A percentile compares a stretch with the other conserved stretches of the same genome.
phyloP scores from a whole-genome alignment of 73 alveolate genomes.

The Paramecium bursaria region DNA sequence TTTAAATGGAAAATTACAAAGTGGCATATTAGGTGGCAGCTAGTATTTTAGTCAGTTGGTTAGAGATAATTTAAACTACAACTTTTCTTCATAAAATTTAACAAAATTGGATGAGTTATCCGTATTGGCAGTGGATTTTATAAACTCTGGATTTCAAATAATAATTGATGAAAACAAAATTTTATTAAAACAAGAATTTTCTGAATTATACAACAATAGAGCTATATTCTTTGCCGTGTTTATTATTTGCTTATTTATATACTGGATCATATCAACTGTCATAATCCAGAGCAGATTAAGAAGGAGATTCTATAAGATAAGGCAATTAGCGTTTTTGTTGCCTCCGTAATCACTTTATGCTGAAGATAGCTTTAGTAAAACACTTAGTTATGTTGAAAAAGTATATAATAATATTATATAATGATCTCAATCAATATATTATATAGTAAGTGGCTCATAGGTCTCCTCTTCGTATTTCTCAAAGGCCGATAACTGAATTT shows the following conservation, averaged over 20 bases:
- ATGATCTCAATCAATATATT: no score
- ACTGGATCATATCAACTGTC: background rate
- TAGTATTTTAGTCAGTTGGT: background rate
- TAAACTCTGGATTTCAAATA: background rate
- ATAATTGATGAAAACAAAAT: background rate
- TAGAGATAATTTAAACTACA: background rate
- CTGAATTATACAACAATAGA: background rate
- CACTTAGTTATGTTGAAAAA: slow-evolving; percentile 26
- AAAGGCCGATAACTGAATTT: no score
- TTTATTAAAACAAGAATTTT: background rate
- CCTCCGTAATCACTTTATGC: slow-evolving; percentile 55
- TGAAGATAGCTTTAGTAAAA: slow-evolving; percentile 41
- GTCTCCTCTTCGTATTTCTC: no score
- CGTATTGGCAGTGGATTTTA: slow-evolving; percentile 15
- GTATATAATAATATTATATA: slow-evolving; percentile 41
- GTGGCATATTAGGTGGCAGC: background rate
- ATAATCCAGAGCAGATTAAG: background rate
- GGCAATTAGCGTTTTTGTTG: slow-evolving; percentile 44
- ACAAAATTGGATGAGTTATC: background rate
- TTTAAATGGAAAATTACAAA: slow-evolving; percentile 12
- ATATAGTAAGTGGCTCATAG: no score
- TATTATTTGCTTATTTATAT: background rate
- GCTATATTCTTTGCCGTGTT: background rate
- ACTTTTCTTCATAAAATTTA: background rate
- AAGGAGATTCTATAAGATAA: slow-evolving; percentile 8